Evolutionary conservation across 2,329 filamentous ascomycete genomes (phyloP), one percentile per base, ranked within the genome.

Genomic region (Ophiocordyceps camponoti-floridani): DNA sequence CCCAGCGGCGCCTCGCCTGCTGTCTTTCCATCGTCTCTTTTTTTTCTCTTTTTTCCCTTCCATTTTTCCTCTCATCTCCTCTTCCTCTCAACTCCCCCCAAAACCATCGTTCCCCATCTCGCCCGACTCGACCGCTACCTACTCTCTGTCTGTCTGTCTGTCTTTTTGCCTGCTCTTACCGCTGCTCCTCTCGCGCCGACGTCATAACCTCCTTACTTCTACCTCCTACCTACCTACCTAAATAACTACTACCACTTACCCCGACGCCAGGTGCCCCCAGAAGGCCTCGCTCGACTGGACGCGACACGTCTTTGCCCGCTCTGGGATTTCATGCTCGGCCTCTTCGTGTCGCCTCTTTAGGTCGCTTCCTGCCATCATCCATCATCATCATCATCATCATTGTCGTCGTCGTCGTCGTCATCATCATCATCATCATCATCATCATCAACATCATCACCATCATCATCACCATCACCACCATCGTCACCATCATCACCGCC

Each of bases 11-110:
- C 46, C 46, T 48, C 46, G 47, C 47, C 46, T 42, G 26, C 41
- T 41, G 9, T 28, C 38, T 51, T 46, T 53, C 50, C 54, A 55
- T 56, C 52, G 45, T 48, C 47, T 51, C 51, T 51, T 49, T 52
- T 50, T 49, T 51, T 49, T 46, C 50, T 30, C 50, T 46, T 45
- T 43, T 45, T 51, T 52, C 54, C 54, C 55, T 53, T 53, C 50
- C 51, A 46, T 49, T 50, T 51, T 49, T 52, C 50, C 53, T 54
- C 49, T 44, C 45, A 41, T 52, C 50, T 52, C 53, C 54, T 55
- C 54, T 54, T 54, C 45, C 52, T 47, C 50, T 47, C 35, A n/a
- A 8, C 35, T 10, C 35, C 10, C 35, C 16, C 18, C 13, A 9
- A 13, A 40, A 27, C 30, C 40, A 45, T 31, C 47, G 47, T 47